phyloP scores from a whole-genome alignment of 2,329 filamentous ascomycete species.

The Dothidotthia symphoricarpi region DNA sequence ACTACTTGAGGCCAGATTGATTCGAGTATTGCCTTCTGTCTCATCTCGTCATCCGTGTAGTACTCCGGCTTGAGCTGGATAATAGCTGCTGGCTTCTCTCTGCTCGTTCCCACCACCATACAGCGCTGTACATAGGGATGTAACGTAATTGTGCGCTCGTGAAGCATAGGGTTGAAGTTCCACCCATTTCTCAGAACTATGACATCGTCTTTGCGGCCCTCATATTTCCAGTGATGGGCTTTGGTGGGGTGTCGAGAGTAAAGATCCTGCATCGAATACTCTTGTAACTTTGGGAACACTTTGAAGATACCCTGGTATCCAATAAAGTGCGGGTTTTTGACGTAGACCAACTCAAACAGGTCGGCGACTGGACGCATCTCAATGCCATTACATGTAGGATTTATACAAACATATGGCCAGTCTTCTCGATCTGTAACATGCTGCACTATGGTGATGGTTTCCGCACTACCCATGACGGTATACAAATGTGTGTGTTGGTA shows the following conservation, averaged over 20 bases:
- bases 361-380: constrained; percentile 21
- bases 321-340: constrained; percentile 9
- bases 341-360: constrained; percentile 24
- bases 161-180: constrained; percentile 23
- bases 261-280: constrained; percentile 24
- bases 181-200: constrained; percentile 20
- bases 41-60: constrained; percentile 14
- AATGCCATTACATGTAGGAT: constrained; percentile 21
- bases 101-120: constrained; percentile 34
- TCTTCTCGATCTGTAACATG: constrained; percentile 24
- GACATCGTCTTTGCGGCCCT: constrained; percentile 23
- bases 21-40: constrained; percentile 37
- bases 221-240: constrained; percentile 28
- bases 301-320: constrained; percentile 24
- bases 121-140: constrained; percentile 33
- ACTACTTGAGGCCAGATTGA: constrained; percentile 47
- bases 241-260: constrained; percentile 27
- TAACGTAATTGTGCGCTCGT: constrained; percentile 25
- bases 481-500: constrained; percentile 16
- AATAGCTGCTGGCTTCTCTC: constrained; percentile 31
- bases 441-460: constrained; percentile 18
- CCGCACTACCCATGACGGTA: constrained; percentile 18
- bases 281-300: constrained; percentile 13
- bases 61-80: constrained; percentile 28
- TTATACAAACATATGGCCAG: constrained; percentile 26